Evolutionary conservation across 1,139 yeast species (phyloP).

Genomic region (Kazachstania sp.): DNA sequence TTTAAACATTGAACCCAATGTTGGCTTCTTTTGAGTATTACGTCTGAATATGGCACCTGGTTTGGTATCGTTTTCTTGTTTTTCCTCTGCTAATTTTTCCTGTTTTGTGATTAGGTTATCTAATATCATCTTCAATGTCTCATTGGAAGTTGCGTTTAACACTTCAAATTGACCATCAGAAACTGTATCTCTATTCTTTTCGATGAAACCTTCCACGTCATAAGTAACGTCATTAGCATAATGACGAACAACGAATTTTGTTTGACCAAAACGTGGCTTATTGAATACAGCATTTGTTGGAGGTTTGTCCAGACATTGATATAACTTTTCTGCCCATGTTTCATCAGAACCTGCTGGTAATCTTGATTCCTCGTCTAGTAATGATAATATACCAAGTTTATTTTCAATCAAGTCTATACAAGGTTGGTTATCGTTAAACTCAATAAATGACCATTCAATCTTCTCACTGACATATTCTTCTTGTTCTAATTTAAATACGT

Average conservation of each 20-base stretch:
- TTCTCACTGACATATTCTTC: slow-evolving; percentile 89
- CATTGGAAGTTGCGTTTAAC: slow-evolving; percentile 59
- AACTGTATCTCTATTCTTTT: slow-evolving; percentile 94
- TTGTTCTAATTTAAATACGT: slow-evolving; percentile 93
- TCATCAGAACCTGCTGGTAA: slow-evolving; percentile 91
- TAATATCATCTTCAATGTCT: slow-evolving; percentile 54
- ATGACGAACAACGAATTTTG: slow-evolving; percentile 83
- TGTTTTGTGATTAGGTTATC: slow-evolving; percentile 43
- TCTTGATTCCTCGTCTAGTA: slow-evolving; percentile 92
- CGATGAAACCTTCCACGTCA: slow-evolving; percentile 91
- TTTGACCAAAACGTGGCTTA: slow-evolving; percentile 90
- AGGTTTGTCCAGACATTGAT: slow-evolving; percentile 71
- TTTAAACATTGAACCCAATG: slow-evolving; percentile 90
- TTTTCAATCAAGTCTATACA: slow-evolving; percentile 91
- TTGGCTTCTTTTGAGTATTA: slow-evolving; percentile 69
- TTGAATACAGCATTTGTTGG: slow-evolving; percentile 76
- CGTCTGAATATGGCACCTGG: slow-evolving; percentile 25
- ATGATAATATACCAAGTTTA: slow-evolving; percentile 76
- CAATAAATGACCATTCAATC: slow-evolving; percentile 95
- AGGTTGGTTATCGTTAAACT: slow-evolving; percentile 94
- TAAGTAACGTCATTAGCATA: slow-evolving; percentile 92
- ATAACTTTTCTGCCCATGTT: slow-evolving; percentile 85
- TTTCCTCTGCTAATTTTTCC: slow-evolving; percentile 32
- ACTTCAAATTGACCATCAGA: slow-evolving; percentile 93
- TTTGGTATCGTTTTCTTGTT: slow-evolving; percentile 25